These are phyloP conservation scores for Thyridium curvatum DNA, from an alignment of 2,329 filamentous ascomycete species.

Conservation along the genomic window DNA sequence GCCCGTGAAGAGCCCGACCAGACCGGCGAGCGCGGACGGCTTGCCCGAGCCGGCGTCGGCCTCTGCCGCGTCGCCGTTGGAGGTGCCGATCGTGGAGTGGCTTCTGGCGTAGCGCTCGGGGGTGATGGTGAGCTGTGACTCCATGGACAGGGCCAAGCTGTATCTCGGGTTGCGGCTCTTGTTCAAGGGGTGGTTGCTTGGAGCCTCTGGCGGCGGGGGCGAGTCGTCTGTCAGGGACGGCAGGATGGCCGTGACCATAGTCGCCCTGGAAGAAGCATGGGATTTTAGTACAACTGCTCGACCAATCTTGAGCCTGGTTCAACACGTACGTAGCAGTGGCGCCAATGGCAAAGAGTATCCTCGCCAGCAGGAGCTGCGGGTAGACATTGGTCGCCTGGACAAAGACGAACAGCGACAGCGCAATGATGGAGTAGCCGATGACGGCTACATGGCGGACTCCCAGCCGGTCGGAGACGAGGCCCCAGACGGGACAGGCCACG, in stretches of 20 bases:
- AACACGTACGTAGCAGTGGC: conserved; percentile 71
- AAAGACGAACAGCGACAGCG: conserved; percentile 68
- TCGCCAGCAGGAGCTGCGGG: conserved; percentile 77
- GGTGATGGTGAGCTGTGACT: conserved; percentile 71
- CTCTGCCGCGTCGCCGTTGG: conserved; percentile 3
- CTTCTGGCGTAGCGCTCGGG: conserved; percentile 46
- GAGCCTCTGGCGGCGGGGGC: conserved; percentile 14
- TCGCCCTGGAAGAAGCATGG: conserved; percentile 44
- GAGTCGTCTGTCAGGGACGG: conserved; percentile 60
- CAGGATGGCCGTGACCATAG: conserved; percentile 95
- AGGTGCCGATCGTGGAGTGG: background rate
- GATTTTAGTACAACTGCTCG: conserved; percentile 1
- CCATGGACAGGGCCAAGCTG: conserved; percentile 60
- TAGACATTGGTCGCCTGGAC: conserved; percentile 86
- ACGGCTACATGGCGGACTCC: conserved; percentile 70
- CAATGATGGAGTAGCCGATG: conserved; percentile 76
- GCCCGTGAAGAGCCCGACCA: conserved; percentile 88
- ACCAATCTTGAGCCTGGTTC: no score
- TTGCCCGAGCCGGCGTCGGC: conserved; percentile 28
- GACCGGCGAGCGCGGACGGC: conserved; percentile 66
- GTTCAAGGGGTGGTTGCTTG: conserved; percentile 18
- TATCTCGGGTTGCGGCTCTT: conserved; percentile 38
- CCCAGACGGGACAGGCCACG: conserved; percentile 75
- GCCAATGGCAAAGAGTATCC: conserved; percentile 83
- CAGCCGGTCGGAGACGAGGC: conserved; percentile 68